These are phyloP conservation scores for Trichoderma sp. DNA, from an alignment of 2,329 filamentous ascomycete species.

Conservation along the genomic window DNA sequence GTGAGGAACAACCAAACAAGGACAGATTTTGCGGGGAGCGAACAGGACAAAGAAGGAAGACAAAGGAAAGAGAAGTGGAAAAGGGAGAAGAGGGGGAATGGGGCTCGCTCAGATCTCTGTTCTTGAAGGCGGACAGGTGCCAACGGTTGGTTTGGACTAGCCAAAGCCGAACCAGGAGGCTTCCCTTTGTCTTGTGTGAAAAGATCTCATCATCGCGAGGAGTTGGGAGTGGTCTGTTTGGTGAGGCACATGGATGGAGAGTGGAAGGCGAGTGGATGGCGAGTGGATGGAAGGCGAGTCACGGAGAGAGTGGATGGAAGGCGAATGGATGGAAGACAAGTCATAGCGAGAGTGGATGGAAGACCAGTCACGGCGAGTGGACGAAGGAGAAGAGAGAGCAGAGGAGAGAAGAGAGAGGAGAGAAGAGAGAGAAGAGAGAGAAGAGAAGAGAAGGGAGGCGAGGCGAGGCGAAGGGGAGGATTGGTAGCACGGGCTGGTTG, in stretches of 20 bases:
- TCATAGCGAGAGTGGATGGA: no score
- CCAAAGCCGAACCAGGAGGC: not conserved
- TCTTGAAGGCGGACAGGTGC: slow-evolving; percentile 31
- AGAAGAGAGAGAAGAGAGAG: not conserved
- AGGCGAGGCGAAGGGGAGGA: not conserved
- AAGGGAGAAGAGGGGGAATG: slow-evolving; percentile 1
- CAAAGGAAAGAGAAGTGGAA: not conserved
- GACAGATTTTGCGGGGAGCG: not conserved
- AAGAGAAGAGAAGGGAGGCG: not conserved
- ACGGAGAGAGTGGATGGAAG: no score
- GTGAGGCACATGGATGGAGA: not conserved
- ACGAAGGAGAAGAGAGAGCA: no score
- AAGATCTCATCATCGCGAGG: slow-evolving; percentile 12
- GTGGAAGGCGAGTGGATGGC: no score
- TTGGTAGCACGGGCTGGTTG: not conserved
- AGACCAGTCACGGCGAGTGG: no score
- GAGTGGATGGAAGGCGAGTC: no score
- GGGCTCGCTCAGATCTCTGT: slow-evolving; percentile 50
- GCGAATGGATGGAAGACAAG: no score
- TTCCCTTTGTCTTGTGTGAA: not conserved
- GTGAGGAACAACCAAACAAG: slow-evolving; percentile 7
- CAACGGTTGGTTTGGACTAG: not conserved
- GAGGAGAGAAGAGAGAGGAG: not conserved
- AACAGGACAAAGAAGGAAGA: not conserved
- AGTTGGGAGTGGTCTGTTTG: not conserved